phyloP scores from a whole-genome alignment of 202 grass and related monocot genomes.

The Musa balbisiana region DNA sequence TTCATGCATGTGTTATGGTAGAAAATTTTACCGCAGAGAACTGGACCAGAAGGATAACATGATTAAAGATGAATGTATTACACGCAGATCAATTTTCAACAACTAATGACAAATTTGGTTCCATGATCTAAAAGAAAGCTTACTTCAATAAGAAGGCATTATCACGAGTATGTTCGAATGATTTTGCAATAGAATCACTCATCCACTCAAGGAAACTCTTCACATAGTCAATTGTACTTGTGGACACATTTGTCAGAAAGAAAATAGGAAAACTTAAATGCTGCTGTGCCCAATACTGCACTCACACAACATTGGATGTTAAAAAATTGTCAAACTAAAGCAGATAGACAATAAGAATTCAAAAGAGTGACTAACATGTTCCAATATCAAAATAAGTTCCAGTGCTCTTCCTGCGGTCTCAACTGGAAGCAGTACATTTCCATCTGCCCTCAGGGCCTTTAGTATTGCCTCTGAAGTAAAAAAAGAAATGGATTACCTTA shows the following conservation, averaged over 20 bases:
- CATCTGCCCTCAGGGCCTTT: constrained; percentile 60
- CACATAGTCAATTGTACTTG: constrained; percentile 84
- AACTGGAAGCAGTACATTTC: constrained; percentile 81
- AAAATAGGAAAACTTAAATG: constrained; percentile 77
- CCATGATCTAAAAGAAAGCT: constrained; percentile 19
- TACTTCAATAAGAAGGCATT: constrained; percentile 88
- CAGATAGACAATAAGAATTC: constrained; percentile 4
- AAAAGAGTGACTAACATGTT: constrained; percentile 46
- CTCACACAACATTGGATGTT: constrained; percentile 31
- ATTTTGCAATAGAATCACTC: constrained; percentile 86
- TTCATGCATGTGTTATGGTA: background rate
- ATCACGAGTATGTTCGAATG: constrained; percentile 75
- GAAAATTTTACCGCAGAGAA: background rate
- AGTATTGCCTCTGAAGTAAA: constrained; percentile 52
- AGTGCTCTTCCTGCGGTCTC: constrained; percentile 93
- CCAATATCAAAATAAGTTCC: constrained; percentile 87
- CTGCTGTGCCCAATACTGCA: constrained; percentile 78
- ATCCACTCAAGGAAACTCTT: constrained; percentile 99
- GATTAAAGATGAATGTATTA: background rate
- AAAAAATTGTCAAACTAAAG: constrained; percentile 20
- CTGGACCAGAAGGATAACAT: background rate
- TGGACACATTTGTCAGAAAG: constrained; percentile 92
- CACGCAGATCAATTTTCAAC: background rate
- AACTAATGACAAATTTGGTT: background rate
- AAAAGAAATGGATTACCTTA: constrained; percentile 17